Evolutionary conservation across 805 yeast species (phyloP).

Genomic region (Kodamaea laetipori): DNA sequence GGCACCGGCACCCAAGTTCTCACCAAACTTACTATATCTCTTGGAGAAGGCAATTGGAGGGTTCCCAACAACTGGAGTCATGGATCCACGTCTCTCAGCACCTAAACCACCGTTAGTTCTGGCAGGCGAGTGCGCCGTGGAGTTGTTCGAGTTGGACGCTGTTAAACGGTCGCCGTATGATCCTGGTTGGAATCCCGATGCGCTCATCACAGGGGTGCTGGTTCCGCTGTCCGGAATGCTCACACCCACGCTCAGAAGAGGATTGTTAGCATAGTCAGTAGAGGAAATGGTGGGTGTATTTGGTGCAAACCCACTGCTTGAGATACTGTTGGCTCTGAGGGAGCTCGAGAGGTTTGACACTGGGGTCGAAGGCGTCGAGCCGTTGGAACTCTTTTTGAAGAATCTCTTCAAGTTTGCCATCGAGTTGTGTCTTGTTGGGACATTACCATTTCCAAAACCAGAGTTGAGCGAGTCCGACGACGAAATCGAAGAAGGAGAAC

Average conservation of each 20-base stretch:
- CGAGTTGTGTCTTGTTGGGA: conserved; percentile 64
- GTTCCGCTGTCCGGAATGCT: conserved; percentile 13
- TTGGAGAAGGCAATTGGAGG: conserved; percentile 62
- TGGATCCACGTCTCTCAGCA: conserved; percentile 41
- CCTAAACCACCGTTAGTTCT: neutral
- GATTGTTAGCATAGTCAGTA: neutral
- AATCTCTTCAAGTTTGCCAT: conserved; percentile 78
- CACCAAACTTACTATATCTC: conserved; percentile 80
- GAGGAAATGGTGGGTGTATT: conserved; percentile 6
- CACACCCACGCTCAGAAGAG: conserved; percentile 8
- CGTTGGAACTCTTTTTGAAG: conserved; percentile 50
- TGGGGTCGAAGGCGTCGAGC: conserved; percentile 18
- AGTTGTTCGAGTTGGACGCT: conserved; percentile 34
- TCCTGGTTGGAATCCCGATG: conserved; percentile 19
- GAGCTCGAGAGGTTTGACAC: conserved; percentile 27
- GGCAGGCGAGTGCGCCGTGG: conserved; percentile 24
- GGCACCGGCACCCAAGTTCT: conserved; percentile 90
- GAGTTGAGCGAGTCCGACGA: conserved; percentile 38
- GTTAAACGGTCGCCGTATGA: conserved; percentile 27
- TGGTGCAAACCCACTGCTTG: conserved; percentile 9
- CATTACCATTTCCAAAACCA: neutral
- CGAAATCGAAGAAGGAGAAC: conserved; percentile 28
- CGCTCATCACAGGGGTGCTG: conserved; percentile 12
- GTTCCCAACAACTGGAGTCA: conserved; percentile 28
- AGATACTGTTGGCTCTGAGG: conserved; percentile 20